These are phyloP conservation scores for Cryptosporidium felis DNA, from an alignment of 169 alveolate species.

Conservation along the genomic window DNA sequence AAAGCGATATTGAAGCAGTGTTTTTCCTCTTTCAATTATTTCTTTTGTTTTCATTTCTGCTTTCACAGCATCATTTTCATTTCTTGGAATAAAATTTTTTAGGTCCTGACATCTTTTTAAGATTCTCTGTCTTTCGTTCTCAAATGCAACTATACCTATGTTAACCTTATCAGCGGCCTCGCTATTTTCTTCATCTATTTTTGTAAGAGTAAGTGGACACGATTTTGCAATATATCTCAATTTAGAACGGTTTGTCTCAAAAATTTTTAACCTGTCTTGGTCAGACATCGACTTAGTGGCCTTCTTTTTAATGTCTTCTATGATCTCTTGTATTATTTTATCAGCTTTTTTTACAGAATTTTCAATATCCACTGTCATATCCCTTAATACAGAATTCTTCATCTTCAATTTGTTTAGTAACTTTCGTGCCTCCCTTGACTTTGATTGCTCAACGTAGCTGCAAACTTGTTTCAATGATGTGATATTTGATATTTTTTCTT, in stretches of 20 bases:
- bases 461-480: constrained; percentile 43
- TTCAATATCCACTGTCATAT: constrained; percentile 36
- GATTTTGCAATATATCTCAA: constrained; percentile 42
- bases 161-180: constrained; percentile 59
- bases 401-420: constrained; percentile 26
- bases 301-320: constrained; percentile 17
- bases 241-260: constrained; percentile 50
- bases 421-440: constrained; percentile 57
- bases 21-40: constrained; percentile 63
- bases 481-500: constrained; percentile 39
- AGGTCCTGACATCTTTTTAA: constrained; percentile 51
- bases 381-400: constrained; percentile 44
- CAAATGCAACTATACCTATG: constrained; percentile 58
- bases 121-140: constrained; percentile 67
- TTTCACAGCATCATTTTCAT: constrained; percentile 32
- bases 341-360: constrained; percentile 22
- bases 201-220: constrained; percentile 30
- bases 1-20: constrained; percentile 62
- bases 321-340: constrained; percentile 24
- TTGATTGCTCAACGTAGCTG: constrained; percentile 28
- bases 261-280: constrained; percentile 15
- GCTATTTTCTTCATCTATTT: constrained; percentile 40
- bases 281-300: background rate
- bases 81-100: constrained; percentile 46
- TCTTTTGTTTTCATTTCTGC: constrained; percentile 61